phyloP scores from a whole-genome alignment of 768 basidiomycete genomes.

The Porphyrellus cyaneotinctus region DNA sequence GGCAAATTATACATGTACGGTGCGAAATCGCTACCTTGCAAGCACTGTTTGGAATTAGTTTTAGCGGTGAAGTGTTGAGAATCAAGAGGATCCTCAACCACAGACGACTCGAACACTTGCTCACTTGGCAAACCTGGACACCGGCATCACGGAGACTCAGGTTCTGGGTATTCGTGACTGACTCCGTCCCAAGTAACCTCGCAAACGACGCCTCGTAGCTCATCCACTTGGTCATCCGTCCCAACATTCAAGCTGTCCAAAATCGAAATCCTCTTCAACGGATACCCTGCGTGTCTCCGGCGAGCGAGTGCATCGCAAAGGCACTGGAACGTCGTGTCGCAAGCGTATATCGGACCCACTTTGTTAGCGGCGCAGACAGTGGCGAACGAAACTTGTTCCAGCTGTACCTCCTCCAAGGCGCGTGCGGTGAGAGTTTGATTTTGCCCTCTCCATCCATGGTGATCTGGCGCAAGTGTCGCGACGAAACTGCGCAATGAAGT shows the following conservation, averaged over 20 bases:
- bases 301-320: conserved; percentile 1
- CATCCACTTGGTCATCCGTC: not conserved
- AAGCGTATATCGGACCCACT: not conserved
- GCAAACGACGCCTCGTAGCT: not conserved
- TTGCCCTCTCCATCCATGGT: not conserved
- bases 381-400: not conserved
- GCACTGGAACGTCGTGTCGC: not conserved
- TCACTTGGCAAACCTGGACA: not conserved
- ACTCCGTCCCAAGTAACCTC: not conserved
- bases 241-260: not conserved
- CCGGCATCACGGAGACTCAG: not conserved
- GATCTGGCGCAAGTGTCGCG: not conserved
- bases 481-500: not conserved
- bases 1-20: too few relatives aligned
- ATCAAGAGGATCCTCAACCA: not conserved
- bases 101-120: not conserved
- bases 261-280: not conserved
- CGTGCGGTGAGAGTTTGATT: not conserved
- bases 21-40: too few relatives aligned
- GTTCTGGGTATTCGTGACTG: not conserved
- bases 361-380: not conserved
- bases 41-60: too few relatives aligned
- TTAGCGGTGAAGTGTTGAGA: not conserved
- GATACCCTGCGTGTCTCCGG: not conserved
- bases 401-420: not conserved